phyloP scores from a whole-genome alignment of 1,284 basidiomycete species.

The Crocinoboletus sp. region DNA sequence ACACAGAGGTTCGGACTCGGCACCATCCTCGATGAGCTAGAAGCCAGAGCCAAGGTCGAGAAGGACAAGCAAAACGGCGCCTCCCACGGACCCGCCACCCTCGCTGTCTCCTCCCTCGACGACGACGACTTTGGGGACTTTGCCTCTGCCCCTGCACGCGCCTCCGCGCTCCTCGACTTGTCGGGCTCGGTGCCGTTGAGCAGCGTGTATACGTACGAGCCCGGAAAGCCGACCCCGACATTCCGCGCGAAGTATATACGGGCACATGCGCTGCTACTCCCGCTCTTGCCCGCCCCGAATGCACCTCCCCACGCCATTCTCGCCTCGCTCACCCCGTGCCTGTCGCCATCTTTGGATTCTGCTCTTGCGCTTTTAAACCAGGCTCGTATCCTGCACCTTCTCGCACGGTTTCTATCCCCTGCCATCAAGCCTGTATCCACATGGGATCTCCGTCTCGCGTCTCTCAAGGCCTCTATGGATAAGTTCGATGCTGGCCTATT shows the following conservation, averaged over 20 bases:
- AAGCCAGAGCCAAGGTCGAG: slow-evolving; percentile 30
- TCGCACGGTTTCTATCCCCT: slow-evolving; percentile 70
- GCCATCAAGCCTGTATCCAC: slow-evolving; percentile 60
- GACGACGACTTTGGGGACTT: slow-evolving; percentile 97
- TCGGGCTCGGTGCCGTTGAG: slow-evolving; percentile 14
- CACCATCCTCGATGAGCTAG: slow-evolving; percentile 59
- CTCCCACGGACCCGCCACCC: slow-evolving; percentile 44
- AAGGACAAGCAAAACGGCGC: slow-evolving; percentile 11
- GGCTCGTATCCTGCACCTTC: slow-evolving; percentile 61
- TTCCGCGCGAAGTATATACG: slow-evolving; percentile 55
- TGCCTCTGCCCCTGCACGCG: slow-evolving; percentile 39
- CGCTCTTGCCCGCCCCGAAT: slow-evolving; percentile 50
- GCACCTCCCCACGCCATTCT: slow-evolving; percentile 56
- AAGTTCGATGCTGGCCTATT: slow-evolving; percentile 84
- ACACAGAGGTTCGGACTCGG: slow-evolving; percentile 38
- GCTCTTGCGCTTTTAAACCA: slow-evolving; percentile 43
- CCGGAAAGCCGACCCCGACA: slow-evolving; percentile 31
- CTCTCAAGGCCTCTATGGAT: slow-evolving; percentile 77
- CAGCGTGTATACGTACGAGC: slow-evolving; percentile 12
- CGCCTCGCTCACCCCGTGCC: slow-evolving; percentile 42
- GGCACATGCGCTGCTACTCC: slow-evolving; percentile 60
- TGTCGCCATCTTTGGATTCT: slow-evolving; percentile 25
- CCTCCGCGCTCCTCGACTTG: slow-evolving; percentile 21
- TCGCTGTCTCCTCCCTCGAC: slow-evolving; percentile 52
- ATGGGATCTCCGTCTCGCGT: slow-evolving; percentile 58